Evolutionary conservation across 805 yeast genomes (phyloP), one percentile per base, ranked within the genome.

Genomic region (Metschnikowia orientalis): DNA sequence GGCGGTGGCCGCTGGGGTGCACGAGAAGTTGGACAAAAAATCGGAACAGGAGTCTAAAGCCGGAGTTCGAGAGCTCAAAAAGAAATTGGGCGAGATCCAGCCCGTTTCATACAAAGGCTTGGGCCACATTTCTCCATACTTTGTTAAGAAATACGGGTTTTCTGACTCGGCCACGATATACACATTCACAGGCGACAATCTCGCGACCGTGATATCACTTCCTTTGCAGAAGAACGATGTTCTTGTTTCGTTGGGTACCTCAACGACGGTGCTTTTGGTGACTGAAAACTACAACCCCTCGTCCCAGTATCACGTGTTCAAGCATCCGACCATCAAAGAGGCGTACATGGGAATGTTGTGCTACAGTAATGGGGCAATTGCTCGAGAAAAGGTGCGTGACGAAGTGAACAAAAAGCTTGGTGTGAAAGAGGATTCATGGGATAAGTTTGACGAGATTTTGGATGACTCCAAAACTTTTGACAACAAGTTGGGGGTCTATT

Each of bases 271-370:
- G 3, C 67, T 89, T 21, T 60, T 88, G 29, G 79, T 88, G 25
- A 88, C 96, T 5, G 81, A 85, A 38, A 71, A 76, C 36, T 88
- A 79, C 53, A 69, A 68, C 12, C 88, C 96, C 2, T 81, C 89
- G 1, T 76, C 86, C 5, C 82, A 80, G 46, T 88, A 87, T 54
- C 96, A 88, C 52, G 57, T 87, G 44, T 88, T 88, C 62, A 76
- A 76, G 42, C 96, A 89, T 53, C 96, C 97, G 6, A 81, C 94
- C 0, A 73, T 83, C 41, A 73, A 75, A 1, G 69, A 69, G 22
- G 77, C 81, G 22, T 88, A 77, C 54, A 89, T 88, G 96, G 95
- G 94, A 14, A 88, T 88, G 97, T 75, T 89, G 34, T 88, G 97
- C 55, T 88, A 88, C 56, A 83, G 94, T 51, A 88, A 88, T 54